These are phyloP conservation scores for Exophiala sideris DNA, from an alignment of 2,329 filamentous ascomycete species.

Conservation along the genomic window DNA sequence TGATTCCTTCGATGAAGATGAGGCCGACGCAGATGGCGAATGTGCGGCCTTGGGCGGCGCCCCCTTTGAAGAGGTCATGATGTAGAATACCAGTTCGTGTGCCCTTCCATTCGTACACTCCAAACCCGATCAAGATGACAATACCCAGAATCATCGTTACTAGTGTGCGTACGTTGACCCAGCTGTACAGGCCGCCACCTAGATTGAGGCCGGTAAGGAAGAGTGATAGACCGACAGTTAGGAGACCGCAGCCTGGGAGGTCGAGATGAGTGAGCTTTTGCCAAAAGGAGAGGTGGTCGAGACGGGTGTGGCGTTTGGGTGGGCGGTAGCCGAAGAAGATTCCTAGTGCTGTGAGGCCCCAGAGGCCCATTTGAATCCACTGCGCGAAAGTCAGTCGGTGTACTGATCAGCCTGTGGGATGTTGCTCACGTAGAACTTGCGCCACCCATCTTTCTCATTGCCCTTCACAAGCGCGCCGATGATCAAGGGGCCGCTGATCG, in stretches of 20 bases:
- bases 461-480: constrained; percentile 20
- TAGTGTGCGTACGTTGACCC: constrained; percentile 19
- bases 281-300: constrained; percentile 22
- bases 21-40: constrained; percentile 22
- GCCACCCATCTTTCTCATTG: constrained; percentile 17
- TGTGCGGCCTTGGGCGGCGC: constrained; percentile 16
- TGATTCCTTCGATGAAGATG: constrained; percentile 25
- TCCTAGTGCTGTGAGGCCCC: constrained; percentile 22
- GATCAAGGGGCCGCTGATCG: constrained; percentile 17
- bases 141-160: constrained; percentile 16
- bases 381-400: constrained; percentile 1
- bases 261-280: constrained; percentile 24
- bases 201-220: constrained; percentile 24
- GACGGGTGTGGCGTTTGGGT: constrained; percentile 21
- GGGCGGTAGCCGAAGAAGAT: constrained; percentile 24
- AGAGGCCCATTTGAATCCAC: constrained; percentile 25
- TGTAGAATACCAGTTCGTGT: constrained; percentile 22
- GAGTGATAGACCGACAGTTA: constrained; percentile 19
- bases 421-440: constrained; percentile 20
- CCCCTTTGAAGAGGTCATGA: constrained; percentile 22
- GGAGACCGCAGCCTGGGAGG: constrained; percentile 16
- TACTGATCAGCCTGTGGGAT: not conserved
- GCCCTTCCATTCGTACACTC: constrained; percentile 25
- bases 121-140: constrained; percentile 21
- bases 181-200: constrained; percentile 22